phyloP scores from a whole-genome alignment of 768 basidiomycete species.

The Tricholoma sp. region DNA sequence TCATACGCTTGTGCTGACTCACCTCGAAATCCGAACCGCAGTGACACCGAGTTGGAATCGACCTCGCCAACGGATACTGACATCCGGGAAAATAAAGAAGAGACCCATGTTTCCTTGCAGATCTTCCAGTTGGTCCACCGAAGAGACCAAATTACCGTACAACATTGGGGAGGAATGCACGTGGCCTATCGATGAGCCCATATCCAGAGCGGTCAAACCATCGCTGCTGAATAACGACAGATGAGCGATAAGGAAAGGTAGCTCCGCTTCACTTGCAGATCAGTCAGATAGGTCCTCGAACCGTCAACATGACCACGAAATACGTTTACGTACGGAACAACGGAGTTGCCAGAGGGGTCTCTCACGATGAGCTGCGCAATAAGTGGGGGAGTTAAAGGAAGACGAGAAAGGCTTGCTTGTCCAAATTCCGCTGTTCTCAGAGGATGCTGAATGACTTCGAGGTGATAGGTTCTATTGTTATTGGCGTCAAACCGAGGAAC shows the following conservation, averaged over 20 bases:
- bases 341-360: slow-evolving; percentile 63
- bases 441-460: slow-evolving; percentile 85
- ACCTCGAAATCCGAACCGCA: slow-evolving; percentile 72
- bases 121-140: slow-evolving; percentile 75
- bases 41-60: slow-evolving; percentile 70
- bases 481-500: slow-evolving; percentile 13
- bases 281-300: slow-evolving; percentile 6
- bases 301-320: slow-evolving; percentile 5
- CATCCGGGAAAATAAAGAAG: slow-evolving; percentile 89
- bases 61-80: slow-evolving; percentile 76
- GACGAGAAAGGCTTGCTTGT: slow-evolving; percentile 62
- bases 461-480: slow-evolving; percentile 56
- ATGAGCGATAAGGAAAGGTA: slow-evolving; percentile 85
- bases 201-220: slow-evolving; percentile 57
- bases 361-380: slow-evolving; percentile 75
- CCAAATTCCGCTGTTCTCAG: slow-evolving; percentile 80
- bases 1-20: slow-evolving; percentile 25
- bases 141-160: slow-evolving; percentile 83
- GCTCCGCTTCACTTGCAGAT: slow-evolving; percentile 65
- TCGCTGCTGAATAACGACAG: slow-evolving; percentile 71
- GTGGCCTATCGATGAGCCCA: slow-evolving; percentile 52
- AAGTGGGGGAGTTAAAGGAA: slow-evolving; percentile 81
- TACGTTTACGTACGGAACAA: slow-evolving; percentile 65
- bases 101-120: slow-evolving; percentile 75
- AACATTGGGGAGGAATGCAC: slow-evolving; percentile 54